Evolutionary conservation across 139 green algal genomes (phyloP).

Genomic region (Coelastrella sp.): DNA sequence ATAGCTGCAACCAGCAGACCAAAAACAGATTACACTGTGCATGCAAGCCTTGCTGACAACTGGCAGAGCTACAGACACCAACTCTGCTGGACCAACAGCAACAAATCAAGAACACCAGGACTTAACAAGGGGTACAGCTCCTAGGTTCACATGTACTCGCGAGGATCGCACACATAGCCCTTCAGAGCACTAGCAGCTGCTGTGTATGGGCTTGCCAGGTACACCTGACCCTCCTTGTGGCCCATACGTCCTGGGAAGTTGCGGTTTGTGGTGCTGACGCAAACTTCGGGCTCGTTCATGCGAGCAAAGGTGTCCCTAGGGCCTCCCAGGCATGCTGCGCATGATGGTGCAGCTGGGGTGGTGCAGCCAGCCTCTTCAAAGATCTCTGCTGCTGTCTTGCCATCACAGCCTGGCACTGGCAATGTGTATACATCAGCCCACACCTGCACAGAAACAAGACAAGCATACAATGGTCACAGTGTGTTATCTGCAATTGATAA

Average conservation of each 20-base stretch:
- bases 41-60: too few species aligned
- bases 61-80: not conserved
- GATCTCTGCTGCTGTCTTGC: conserved; percentile 95
- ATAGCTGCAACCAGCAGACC: too few species aligned
- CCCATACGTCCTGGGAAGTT: conserved; percentile 99
- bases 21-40: too few species aligned
- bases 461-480: not conserved
- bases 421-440: conserved; percentile 95
- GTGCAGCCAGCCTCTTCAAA: conserved; percentile 93
- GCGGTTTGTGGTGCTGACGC: conserved; percentile 96
- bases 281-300: conserved; percentile 96
- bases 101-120: not conserved
- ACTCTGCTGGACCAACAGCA: not conserved
- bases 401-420: conserved; percentile 91
- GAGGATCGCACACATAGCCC: conserved; percentile 87
- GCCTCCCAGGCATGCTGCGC: conserved; percentile 93
- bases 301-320: conserved; percentile 95
- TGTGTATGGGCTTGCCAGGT: conserved; percentile 94
- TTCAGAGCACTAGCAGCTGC: conserved; percentile 90
- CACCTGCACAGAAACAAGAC: conserved; percentile 66
- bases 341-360: conserved; percentile 88
- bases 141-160: conserved; percentile 66
- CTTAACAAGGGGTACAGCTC: not conserved
- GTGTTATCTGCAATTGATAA: not conserved
- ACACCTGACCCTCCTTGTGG: conserved; percentile 96